Conservation (phyloP, 1,284 basidiomycete genomes). For the Ustilago nuda region DNA sequence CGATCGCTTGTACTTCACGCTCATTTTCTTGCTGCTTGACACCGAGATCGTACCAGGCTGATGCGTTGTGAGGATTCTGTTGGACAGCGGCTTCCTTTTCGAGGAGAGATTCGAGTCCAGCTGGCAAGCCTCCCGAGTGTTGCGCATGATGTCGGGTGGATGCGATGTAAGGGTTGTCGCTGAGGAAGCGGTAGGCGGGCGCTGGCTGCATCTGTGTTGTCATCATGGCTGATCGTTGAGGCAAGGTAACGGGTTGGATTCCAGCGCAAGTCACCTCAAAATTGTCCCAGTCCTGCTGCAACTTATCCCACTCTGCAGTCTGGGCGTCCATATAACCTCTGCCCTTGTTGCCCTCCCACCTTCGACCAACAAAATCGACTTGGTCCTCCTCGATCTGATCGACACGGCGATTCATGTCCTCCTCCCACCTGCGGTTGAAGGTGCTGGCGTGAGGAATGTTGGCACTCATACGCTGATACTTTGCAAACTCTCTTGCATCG, state of each 20-base stretch:
- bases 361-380: slow-evolving; percentile 68
- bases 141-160: slow-evolving; percentile 51
- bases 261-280: slow-evolving; percentile 53
- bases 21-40: slow-evolving; percentile 99
- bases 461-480: slow-evolving; percentile 56
- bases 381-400: slow-evolving; percentile 62
- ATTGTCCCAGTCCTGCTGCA: slow-evolving; percentile 85
- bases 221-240: slow-evolving; percentile 13
- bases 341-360: slow-evolving; percentile 57
- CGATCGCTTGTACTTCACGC: slow-evolving; percentile 88
- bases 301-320: slow-evolving; percentile 74
- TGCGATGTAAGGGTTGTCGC: slow-evolving; percentile 62
- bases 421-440: slow-evolving; percentile 55
- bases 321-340: slow-evolving; percentile 59
- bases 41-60: slow-evolving; percentile 90
- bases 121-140: slow-evolving; percentile 36
- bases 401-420: slow-evolving; percentile 35
- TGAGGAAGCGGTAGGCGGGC: slow-evolving; percentile 62
- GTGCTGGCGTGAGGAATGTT: slow-evolving; percentile 49
- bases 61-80: slow-evolving; percentile 78
- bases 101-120: slow-evolving; percentile 71
- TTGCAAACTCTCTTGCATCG: slow-evolving; percentile 58
- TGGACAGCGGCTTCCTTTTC: slow-evolving; percentile 92
- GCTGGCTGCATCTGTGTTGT: slow-evolving; percentile 34
- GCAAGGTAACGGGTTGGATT: slow-evolving; percentile 47